phyloP scores from a whole-genome alignment of 768 basidiomycete species.

The Cystobasidium onofrii region DNA sequence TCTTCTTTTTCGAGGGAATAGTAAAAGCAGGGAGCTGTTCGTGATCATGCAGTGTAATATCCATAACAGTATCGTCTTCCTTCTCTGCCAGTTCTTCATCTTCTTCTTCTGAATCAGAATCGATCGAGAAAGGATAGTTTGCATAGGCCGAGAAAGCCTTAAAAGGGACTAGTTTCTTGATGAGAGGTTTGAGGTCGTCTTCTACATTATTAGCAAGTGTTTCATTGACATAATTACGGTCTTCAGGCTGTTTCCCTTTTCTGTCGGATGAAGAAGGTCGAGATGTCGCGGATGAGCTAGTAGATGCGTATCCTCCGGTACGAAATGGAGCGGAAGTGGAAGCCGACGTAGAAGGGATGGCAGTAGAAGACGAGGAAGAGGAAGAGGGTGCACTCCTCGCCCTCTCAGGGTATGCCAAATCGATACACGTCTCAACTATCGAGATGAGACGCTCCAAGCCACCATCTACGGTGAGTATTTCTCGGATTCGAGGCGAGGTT shows the following conservation, averaged over 20 bases:
- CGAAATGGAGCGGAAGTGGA: slow-evolving; percentile 13
- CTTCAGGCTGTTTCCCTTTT: slow-evolving; percentile 1
- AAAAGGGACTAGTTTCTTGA: slow-evolving; percentile 35
- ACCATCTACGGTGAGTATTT: slow-evolving; percentile 96
- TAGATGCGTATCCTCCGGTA: slow-evolving; percentile 14
- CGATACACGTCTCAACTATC: slow-evolving; percentile 66
- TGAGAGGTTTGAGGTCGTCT: not conserved
- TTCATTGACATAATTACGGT: not conserved
- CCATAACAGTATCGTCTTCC: not conserved
- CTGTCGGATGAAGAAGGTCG: not conserved
- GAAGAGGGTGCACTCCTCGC: slow-evolving; percentile 11
- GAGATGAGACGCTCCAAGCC: slow-evolving; percentile 90
- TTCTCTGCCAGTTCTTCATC: not conserved
- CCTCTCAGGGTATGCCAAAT: not conserved
- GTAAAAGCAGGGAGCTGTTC: too few species aligned
- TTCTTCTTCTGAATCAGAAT: not conserved
- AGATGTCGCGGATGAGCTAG: not conserved
- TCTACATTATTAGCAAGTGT: not conserved
- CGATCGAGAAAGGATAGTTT: slow-evolving; percentile 9
- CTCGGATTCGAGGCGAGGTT: slow-evolving; percentile 92
- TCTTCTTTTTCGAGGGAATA: too few species aligned
- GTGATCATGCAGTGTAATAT: not conserved
- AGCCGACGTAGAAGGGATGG: not conserved
- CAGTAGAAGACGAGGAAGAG: not conserved
- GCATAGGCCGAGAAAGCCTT: slow-evolving; percentile 39